A percentile compares a stretch with the other conserved stretches of the same genome.
Conservation (phyloP, 148 eudicot species). For the Polygonum aviculare region DNA sequence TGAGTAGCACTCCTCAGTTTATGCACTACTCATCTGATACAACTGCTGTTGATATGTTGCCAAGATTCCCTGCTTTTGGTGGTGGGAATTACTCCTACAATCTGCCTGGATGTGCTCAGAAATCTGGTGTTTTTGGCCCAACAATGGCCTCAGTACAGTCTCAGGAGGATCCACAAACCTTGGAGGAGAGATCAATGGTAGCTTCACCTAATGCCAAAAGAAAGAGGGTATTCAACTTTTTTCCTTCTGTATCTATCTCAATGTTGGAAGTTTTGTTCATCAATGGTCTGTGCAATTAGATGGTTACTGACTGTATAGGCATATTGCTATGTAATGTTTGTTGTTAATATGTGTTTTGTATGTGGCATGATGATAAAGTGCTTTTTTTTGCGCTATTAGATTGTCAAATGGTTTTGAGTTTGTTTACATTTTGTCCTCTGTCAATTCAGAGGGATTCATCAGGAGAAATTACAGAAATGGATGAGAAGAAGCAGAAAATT, state of each 20-base stretch:
- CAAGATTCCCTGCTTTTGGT: neutral
- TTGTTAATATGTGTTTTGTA: neutral
- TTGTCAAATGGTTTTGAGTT: neutral
- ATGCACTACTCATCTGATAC: conserved; percentile 8
- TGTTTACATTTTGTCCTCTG: neutral
- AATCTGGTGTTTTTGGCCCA: neutral
- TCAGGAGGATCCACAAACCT: conserved; percentile 2
- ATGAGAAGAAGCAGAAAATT: conserved; percentile 12
- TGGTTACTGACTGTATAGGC: neutral
- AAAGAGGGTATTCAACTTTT: neutral
- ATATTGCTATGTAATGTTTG: neutral
- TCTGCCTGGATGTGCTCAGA: neutral
- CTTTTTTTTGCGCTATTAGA: neutral
- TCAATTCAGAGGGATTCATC: conserved; percentile 7
- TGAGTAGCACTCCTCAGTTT: neutral
- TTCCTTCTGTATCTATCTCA: neutral
- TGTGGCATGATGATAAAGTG: neutral
- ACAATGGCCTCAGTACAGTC: neutral
- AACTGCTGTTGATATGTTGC: neutral
- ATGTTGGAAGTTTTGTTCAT: neutral
- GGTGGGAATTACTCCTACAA: neutral
- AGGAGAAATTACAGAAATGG: conserved; percentile 8
- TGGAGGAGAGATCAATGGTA: neutral
- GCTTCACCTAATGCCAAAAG: conserved; percentile 6
- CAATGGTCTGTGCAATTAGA: neutral